Conservation (phyloP, 345 rosid genomes). For the Jatropha curcas region DNA sequence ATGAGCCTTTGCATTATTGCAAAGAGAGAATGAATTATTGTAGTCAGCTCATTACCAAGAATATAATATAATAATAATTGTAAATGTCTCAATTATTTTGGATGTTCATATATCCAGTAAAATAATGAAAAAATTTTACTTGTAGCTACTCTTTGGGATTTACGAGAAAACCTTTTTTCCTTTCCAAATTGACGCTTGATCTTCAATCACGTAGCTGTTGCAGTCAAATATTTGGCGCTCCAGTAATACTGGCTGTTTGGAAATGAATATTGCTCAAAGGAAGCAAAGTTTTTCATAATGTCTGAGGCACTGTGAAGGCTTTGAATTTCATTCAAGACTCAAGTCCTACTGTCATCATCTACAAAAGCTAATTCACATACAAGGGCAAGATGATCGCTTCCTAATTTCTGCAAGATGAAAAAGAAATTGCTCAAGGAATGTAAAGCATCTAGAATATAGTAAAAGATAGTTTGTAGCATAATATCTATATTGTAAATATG, state of each 20-base stretch:
- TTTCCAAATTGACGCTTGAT: neutral
- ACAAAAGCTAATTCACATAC: constrained; percentile 80
- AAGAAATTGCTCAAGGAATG: neutral
- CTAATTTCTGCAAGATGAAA: constrained; percentile 63
- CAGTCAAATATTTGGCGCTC: neutral
- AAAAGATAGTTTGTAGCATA: neutral
- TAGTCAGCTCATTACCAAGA: neutral
- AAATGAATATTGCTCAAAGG: neutral
- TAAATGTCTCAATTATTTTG: too few species aligned
- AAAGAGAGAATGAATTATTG: neutral
- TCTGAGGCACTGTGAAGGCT: neutral
- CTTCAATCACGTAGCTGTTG: neutral
- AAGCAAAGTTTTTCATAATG: neutral
- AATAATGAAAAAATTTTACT: neutral
- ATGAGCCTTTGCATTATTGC: too few species aligned
- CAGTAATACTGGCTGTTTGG: neutral
- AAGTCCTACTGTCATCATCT: constrained; percentile 22
- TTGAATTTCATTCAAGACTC: neutral
- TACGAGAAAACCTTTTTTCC: neutral
- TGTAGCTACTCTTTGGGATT: too few species aligned
- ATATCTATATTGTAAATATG: too few species aligned
- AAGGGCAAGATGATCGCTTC: constrained; percentile 96
- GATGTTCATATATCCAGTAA: neutral
- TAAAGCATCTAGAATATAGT: neutral
- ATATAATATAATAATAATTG: neutral